Base-by-base conservation (phyloP, 1,284 basidiomycete genomes). In the Pyrrhoderma noxium region DNA sequence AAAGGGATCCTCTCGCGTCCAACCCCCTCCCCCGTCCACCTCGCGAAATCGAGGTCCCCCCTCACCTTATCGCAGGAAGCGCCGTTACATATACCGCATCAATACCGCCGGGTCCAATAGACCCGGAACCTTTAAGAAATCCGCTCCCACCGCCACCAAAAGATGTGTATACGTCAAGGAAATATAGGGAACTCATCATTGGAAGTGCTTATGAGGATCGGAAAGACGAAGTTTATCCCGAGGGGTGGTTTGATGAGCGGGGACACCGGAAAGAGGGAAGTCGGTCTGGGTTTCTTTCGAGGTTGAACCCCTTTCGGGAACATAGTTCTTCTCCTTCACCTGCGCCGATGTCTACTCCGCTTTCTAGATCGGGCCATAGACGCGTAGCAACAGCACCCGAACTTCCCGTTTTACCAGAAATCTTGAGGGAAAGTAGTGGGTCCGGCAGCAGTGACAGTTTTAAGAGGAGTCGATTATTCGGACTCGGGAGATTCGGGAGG, bases 21-120 rank as follows among this genome's bases (percentile, higher is more conserved):
- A 56, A 56, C 31, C 54, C 54, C 18, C 45, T 56, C 8, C 54
- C 54, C 5, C 22, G 25, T 16, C 50, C 45, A 18, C 54, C 54
- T 21, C 54, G 42, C 11, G 51, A 56, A 38, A 18, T 37, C 19
- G 46, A 31, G 2, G 46, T 49, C 13, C 54, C 54, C 11, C 36
- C 40, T 11, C 45, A 52, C 21, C 51, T 56, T 23, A 22, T 56
- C 1, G 50, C 37, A 7, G 51, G 51, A 19, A 45, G 38, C 5
- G 50, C 54, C 23, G 44, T 56, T 35, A 42, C 54, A 31, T 43
- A 43, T n/a, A 2, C 22, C 2, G 5, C 27, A 5, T 40, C 38
- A 22, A 16, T 16, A 3, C 51, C 45, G 21, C 51, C 18, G 1
- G 23, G 9, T 31, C 47, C 52, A 1, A 46, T 40, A n/a, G 11